A percentile compares a stretch with the other conserved stretches of the same genome.
phyloP scores from a whole-genome alignment of 2,329 filamentous ascomycete species.

The Lizonia empirigonia region DNA sequence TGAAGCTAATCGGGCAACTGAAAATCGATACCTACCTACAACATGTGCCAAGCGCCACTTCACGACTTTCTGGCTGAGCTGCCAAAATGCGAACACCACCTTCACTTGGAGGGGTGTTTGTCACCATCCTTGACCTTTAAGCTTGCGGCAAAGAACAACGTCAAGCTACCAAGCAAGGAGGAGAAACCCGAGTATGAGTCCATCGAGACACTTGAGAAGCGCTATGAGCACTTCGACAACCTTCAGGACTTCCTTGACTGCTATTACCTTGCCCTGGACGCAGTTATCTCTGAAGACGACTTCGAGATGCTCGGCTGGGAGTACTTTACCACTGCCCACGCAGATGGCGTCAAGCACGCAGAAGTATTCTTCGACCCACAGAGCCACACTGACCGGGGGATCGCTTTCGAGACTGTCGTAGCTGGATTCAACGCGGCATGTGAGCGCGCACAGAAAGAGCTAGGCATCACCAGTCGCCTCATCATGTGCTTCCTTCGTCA shows the following conservation, averaged over 20 bases:
- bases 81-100: constrained; percentile 82
- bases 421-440: constrained; percentile 67
- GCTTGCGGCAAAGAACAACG: constrained; percentile 69
- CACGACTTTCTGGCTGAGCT: constrained; percentile 50
- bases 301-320: constrained; percentile 74
- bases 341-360: constrained; percentile 71
- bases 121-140: constrained; percentile 72
- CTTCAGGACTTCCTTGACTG: constrained; percentile 79
- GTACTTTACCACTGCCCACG: constrained; percentile 70
- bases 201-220: constrained; percentile 61
- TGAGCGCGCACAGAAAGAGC: constrained; percentile 63
- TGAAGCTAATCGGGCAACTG: constrained; percentile 6
- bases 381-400: constrained; percentile 68
- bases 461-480: constrained; percentile 69
- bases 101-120: constrained; percentile 79
- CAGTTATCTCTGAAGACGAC: constrained; percentile 68
- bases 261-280: constrained; percentile 78
- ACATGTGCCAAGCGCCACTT: constrained; percentile 14
- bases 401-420: constrained; percentile 68
- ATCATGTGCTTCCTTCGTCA: constrained; percentile 77
- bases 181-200: constrained; percentile 69
- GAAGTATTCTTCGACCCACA: constrained; percentile 85
- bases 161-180: constrained; percentile 58
- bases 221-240: constrained; percentile 71
- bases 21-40: neutral